A percentile compares a stretch with the other conserved stretches of the same genome.
These are phyloP conservation scores for Talaromyces sp. DNA, from an alignment of 2,329 filamentous ascomycete species.

Conservation along the genomic window DNA sequence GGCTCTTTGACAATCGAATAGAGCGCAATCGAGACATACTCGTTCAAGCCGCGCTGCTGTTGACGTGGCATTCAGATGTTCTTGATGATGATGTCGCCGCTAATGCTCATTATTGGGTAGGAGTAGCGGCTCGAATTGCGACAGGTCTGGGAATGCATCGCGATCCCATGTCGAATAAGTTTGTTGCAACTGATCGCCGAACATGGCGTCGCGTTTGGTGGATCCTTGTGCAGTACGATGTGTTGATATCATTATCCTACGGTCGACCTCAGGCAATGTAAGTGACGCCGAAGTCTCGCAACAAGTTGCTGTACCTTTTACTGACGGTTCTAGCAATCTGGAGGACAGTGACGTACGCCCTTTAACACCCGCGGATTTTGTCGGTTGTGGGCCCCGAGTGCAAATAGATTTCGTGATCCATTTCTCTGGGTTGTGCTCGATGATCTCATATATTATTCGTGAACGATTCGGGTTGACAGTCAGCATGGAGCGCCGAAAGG, in stretches of 20 bases:
- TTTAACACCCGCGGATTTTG: conserved; percentile 46
- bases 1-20: conserved; percentile 52
- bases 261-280: conserved; percentile 53
- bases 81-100: conserved; percentile 54
- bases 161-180: conserved; percentile 40
- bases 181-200: conserved; percentile 40
- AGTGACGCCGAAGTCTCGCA: conserved; percentile 17
- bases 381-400: conserved; percentile 45
- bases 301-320: background rate
- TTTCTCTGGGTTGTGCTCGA: conserved; percentile 50
- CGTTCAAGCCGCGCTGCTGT: conserved; percentile 53
- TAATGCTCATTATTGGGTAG: conserved; percentile 54
- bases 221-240: conserved; percentile 44
- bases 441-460: conserved; percentile 46
- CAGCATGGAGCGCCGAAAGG: conserved; percentile 40
- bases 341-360: conserved; percentile 52
- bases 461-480: conserved; percentile 42
- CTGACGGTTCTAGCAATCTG: conserved; percentile 35
- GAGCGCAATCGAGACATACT: conserved; percentile 54
- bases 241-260: conserved; percentile 45
- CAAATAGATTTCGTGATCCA: conserved; percentile 47
- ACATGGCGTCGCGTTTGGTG: conserved; percentile 46
- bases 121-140: conserved; percentile 51
- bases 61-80: conserved; percentile 55
- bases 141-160: conserved; percentile 55